Conservation (phyloP, 352 stramenopile species). For the Phytophthora megakarya region DNA sequence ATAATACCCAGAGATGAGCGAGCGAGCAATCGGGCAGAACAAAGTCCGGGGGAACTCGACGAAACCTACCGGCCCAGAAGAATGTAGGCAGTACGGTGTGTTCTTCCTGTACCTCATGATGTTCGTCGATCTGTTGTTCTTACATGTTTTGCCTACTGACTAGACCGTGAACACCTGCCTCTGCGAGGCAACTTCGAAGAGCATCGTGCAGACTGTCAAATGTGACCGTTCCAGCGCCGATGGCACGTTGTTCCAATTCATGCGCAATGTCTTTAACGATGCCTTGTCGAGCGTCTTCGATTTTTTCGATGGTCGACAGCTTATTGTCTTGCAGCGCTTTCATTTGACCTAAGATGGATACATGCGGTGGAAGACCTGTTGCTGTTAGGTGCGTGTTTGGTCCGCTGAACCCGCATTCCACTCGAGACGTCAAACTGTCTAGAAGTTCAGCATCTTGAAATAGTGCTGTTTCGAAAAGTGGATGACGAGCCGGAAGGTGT, state of each 20-base stretch:
- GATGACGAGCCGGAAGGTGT: not conserved
- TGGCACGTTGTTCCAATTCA: constrained; percentile 12
- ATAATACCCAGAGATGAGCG: constrained; percentile 16
- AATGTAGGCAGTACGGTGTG: not conserved
- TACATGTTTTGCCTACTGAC: not conserved
- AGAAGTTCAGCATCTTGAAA: constrained; percentile 6
- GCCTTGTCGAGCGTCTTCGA: not conserved
- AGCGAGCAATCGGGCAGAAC: constrained; percentile 5
- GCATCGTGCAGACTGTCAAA: constrained; percentile 10
- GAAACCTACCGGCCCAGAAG: constrained; percentile 13
- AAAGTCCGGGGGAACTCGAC: constrained; percentile 9
- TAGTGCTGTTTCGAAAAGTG: constrained; percentile 8
- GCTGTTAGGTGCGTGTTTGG: not conserved
- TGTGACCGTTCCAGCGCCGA: not conserved
- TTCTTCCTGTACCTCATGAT: not conserved
- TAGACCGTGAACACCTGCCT: constrained; percentile 3
- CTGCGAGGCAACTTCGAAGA: constrained; percentile 1
- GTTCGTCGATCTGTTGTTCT: not conserved
- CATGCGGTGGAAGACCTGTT: constrained; percentile 6
- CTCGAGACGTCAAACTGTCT: not conserved
- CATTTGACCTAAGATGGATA: constrained; percentile 5
- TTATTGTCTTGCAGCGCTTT: constrained; percentile 4
- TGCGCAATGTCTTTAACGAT: constrained; percentile 12
- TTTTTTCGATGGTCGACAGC: constrained; percentile 6
- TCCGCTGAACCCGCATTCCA: not conserved